Conservation (phyloP, 2,329 filamentous ascomycete species). For the Drechslerella coelobrocha region DNA sequence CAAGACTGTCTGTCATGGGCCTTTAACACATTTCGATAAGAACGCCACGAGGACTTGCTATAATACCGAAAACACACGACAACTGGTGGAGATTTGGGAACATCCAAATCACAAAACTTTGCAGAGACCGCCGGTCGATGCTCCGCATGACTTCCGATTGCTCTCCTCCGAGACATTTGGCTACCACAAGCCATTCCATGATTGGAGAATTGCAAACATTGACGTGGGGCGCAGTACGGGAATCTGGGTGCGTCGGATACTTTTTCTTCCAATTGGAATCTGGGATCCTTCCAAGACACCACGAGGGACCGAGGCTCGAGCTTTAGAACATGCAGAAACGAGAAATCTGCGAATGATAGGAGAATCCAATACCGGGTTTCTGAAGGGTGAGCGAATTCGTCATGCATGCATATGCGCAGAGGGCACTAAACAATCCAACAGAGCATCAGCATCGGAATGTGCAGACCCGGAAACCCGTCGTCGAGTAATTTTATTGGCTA, state of each 20-base stretch:
- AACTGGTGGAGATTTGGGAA: too few relatives aligned
- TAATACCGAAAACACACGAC: too few relatives aligned
- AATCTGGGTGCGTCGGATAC: neutral
- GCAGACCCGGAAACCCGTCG: neutral
- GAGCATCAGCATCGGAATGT: neutral
- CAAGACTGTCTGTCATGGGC: too few relatives aligned
- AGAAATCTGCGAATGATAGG: neutral
- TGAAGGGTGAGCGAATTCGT: neutral
- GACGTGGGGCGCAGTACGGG: neutral
- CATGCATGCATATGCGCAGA: constrained; percentile 1
- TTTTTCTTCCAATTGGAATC: neutral
- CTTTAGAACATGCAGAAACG: constrained; percentile 1
- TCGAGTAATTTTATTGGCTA: neutral
- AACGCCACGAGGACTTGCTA: too few relatives aligned
- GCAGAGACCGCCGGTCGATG: neutral
- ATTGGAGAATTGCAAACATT: neutral
- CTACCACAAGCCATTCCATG: neutral
- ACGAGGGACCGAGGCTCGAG: neutral
- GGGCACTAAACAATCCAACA: neutral
- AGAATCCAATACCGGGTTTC: neutral
- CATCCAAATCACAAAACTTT: too few relatives aligned
- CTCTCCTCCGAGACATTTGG: neutral
- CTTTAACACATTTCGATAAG: too few relatives aligned
- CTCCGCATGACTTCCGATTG: neutral
- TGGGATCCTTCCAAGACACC: neutral